Conservation (phyloP, 371 early-diverging fungal genomes). For the Lichtheimia ornata region DNA sequence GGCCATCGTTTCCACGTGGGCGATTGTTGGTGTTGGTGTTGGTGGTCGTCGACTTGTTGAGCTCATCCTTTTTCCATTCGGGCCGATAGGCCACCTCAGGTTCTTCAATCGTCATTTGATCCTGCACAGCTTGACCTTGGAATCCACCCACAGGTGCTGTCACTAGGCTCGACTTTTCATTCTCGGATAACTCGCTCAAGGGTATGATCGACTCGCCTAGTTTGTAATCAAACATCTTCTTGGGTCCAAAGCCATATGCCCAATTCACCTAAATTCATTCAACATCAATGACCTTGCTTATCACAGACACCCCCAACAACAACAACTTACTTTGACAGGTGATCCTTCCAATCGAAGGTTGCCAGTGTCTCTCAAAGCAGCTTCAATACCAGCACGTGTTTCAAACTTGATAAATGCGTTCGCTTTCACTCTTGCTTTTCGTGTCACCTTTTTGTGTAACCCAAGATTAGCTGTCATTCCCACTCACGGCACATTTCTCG, state of each 20-base stretch:
- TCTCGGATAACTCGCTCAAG: conserved; percentile 29
- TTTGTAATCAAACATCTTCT: conserved; percentile 45
- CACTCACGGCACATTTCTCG: too few species aligned
- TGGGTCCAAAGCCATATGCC: conserved; percentile 56
- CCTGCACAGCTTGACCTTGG: conserved; percentile 38
- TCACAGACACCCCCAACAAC: background rate
- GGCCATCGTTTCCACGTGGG: background rate
- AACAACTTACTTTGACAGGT: conserved; percentile 29
- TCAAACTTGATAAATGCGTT: conserved; percentile 46
- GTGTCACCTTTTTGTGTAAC: conserved; percentile 3
- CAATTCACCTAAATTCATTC: conserved; percentile 32
- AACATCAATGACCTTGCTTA: background rate
- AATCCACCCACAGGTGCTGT: conserved; percentile 47
- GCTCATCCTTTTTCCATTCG: conserved; percentile 38
- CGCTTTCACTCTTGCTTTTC: conserved; percentile 17
- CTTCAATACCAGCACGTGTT: conserved; percentile 30
- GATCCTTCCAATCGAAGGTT: conserved; percentile 26
- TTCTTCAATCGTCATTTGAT: conserved; percentile 47
- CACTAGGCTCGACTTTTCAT: conserved; percentile 39
- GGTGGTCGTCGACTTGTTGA: background rate
- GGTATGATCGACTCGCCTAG: conserved; percentile 50
- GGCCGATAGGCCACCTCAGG: conserved; percentile 46
- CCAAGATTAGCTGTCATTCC: too few species aligned
- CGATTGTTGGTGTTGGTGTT: background rate
- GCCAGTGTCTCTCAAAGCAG: conserved; percentile 28